These are phyloP conservation scores for Flaveria ramosissima DNA, from an alignment of 129 eudicot species.

Conservation along the genomic window DNA sequence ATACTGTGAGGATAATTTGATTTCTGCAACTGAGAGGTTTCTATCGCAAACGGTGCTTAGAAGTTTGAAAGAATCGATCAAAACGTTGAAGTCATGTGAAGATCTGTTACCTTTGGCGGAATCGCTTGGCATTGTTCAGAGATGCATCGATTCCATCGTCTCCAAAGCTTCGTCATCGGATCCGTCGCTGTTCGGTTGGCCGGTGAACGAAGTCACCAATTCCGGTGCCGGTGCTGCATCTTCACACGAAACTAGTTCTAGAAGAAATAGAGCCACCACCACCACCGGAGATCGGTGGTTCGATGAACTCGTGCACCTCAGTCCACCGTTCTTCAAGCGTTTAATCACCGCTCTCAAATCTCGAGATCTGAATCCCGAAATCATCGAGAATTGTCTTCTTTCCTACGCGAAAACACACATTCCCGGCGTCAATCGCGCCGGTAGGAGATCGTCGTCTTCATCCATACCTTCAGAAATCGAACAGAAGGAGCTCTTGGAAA, in stretches of 20 bases:
- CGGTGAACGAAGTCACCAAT: conserved; percentile 50
- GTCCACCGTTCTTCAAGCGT: conserved; percentile 50
- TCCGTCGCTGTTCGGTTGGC: conserved; percentile 95
- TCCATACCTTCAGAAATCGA: conserved; percentile 55
- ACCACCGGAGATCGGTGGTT: conserved; percentile 53
- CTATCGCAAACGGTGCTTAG: conserved; percentile 56
- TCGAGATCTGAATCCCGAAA: conserved; percentile 52
- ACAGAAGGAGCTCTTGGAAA: conserved; percentile 75
- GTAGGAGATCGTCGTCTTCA: conserved; percentile 49
- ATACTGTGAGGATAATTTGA: conserved; percentile 68
- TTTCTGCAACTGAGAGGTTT: conserved; percentile 67
- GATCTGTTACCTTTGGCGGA: conserved; percentile 66
- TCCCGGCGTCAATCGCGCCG: conserved; percentile 72
- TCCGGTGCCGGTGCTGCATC: conserved; percentile 13
- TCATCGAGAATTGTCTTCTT: conserved; percentile 69
- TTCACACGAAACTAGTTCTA: conserved; percentile 23
- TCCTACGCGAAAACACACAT: conserved; percentile 65
- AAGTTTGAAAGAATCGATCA: conserved; percentile 60
- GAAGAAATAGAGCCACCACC: conserved; percentile 16
- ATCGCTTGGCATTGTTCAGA: conserved; percentile 69
- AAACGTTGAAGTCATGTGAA: conserved; percentile 64
- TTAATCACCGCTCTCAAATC: conserved; percentile 54
- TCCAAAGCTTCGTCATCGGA: conserved; percentile 61
- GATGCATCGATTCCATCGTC: conserved; percentile 72
- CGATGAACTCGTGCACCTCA: conserved; percentile 60